Conservation (phyloP, 768 basidiomycete species). For the Boletus coccyginus region DNA sequence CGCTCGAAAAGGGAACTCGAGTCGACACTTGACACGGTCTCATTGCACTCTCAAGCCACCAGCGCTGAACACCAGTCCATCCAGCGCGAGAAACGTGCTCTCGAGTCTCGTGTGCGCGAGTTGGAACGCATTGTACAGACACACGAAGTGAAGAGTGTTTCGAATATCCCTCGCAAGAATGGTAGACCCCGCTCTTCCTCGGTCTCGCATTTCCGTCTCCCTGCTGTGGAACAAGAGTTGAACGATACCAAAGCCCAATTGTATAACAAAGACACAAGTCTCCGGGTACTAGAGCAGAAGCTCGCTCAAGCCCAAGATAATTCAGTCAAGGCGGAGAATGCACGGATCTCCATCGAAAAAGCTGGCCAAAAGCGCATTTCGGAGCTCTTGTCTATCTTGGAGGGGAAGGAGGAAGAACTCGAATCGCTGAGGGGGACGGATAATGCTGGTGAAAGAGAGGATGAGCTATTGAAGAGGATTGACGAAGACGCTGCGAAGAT, state of each 20-base stretch:
- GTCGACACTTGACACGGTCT: constrained; percentile 51
- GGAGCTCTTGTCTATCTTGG: constrained; percentile 42
- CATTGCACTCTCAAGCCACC: constrained; percentile 49
- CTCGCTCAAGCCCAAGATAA: constrained; percentile 48
- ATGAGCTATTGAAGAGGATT: constrained; percentile 59
- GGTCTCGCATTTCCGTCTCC: constrained; percentile 47
- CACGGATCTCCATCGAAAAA: constrained; percentile 54
- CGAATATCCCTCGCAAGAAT: constrained; percentile 32
- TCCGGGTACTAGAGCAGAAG: constrained; percentile 45
- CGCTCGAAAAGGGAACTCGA: constrained; percentile 54
- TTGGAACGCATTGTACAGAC: constrained; percentile 44
- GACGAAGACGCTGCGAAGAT: constrained; percentile 75
- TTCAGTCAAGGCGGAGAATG: constrained; percentile 54
- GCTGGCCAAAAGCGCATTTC: constrained; percentile 42
- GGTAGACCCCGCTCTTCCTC: constrained; percentile 59
- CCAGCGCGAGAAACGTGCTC: constrained; percentile 53
- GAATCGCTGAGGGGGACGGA: constrained; percentile 40
- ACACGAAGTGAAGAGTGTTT: constrained; percentile 33
- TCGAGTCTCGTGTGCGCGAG: constrained; percentile 59
- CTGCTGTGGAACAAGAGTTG: constrained; percentile 56
- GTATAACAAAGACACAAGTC: constrained; percentile 42
- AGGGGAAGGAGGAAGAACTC: constrained; percentile 62
- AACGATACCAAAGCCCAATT: constrained; percentile 43
- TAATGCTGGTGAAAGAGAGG: constrained; percentile 49
- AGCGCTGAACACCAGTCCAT: constrained; percentile 43